phyloP scores from a whole-genome alignment of 495 filamentous ascomycete genomes.

The Neurospora terricola region DNA sequence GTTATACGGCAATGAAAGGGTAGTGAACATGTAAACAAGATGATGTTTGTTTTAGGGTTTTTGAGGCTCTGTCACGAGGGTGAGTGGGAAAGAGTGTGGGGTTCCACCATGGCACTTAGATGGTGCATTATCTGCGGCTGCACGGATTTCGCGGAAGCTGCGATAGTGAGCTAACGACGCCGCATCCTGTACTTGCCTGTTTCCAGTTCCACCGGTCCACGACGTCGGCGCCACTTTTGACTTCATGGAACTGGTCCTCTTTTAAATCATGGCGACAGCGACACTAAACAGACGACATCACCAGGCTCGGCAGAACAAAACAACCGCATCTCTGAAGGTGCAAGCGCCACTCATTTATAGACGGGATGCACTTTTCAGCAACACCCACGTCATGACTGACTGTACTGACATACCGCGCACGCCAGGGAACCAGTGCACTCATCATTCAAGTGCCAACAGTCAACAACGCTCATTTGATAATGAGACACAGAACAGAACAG shows the following conservation, averaged over 20 bases:
- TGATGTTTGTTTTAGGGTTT: background rate
- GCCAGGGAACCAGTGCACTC: too few relatives aligned
- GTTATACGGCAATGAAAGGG: background rate
- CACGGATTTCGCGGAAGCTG: too few relatives aligned
- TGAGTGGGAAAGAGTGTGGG: background rate
- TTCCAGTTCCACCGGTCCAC: background rate
- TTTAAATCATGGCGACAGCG: background rate
- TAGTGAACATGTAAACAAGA: background rate
- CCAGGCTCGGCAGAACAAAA: background rate
- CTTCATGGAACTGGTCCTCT: background rate
- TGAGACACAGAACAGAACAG: background rate
- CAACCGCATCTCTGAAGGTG: background rate
- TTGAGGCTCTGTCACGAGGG: too few relatives aligned
- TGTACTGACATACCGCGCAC: too few relatives aligned
- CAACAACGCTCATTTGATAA: background rate
- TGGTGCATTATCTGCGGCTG: background rate
- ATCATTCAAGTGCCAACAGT: background rate
- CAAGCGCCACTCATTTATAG: background rate
- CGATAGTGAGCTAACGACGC: background rate
- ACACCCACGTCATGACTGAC: background rate
- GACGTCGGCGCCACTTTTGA: background rate
- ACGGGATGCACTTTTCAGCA: background rate
- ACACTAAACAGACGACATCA: background rate
- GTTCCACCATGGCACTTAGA: background rate
- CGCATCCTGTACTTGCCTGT: background rate